phyloP scores from a whole-genome alignment of 495 filamentous ascomycete genomes.

The Aspergillus egyptiacus region DNA sequence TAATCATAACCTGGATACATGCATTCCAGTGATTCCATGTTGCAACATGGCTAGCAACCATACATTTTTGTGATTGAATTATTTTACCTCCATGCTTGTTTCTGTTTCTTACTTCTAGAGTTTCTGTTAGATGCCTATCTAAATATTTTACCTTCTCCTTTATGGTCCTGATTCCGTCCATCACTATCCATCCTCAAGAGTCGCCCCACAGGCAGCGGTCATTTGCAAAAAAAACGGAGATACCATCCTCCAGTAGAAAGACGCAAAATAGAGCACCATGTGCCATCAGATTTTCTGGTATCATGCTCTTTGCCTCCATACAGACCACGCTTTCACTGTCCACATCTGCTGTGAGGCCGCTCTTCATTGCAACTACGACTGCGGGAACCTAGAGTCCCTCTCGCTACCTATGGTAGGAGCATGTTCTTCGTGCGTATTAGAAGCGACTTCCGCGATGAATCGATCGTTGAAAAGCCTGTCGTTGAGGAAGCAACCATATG shows the following conservation, averaged over 20 bases:
- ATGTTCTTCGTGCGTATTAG: conserved; percentile 18
- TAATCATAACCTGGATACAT: background rate
- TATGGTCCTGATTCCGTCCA: too few species aligned
- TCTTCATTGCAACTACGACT: conserved; percentile 20
- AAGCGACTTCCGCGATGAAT: background rate
- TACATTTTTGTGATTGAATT: background rate
- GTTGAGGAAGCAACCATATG: conserved; percentile 3
- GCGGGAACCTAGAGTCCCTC: conserved; percentile 9
- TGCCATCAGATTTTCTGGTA: conserved; percentile 30
- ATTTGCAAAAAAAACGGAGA: too few species aligned
- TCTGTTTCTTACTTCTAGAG: too few species aligned
- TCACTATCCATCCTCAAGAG: background rate
- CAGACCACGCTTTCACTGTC: conserved; percentile 5
- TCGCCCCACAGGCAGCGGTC: too few species aligned
- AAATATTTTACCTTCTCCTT: too few species aligned
- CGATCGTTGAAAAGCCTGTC: background rate
- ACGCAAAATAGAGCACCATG: conserved; percentile 21
- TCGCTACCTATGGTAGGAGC: conserved; percentile 17
- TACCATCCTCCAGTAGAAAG: too few species aligned
- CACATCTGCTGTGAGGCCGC: conserved; percentile 20
- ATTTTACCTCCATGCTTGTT: too few species aligned
- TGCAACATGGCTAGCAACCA: background rate
- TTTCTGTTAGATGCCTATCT: too few species aligned
- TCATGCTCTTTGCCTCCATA: conserved; percentile 24
- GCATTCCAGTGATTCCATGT: background rate